Percentiles rank a stretch among this genome's conserved stretches.
These are phyloP conservation scores for Paramecium pentaurelia DNA, from an alignment of 73 alveolate genomes.

Conservation along the genomic window DNA sequence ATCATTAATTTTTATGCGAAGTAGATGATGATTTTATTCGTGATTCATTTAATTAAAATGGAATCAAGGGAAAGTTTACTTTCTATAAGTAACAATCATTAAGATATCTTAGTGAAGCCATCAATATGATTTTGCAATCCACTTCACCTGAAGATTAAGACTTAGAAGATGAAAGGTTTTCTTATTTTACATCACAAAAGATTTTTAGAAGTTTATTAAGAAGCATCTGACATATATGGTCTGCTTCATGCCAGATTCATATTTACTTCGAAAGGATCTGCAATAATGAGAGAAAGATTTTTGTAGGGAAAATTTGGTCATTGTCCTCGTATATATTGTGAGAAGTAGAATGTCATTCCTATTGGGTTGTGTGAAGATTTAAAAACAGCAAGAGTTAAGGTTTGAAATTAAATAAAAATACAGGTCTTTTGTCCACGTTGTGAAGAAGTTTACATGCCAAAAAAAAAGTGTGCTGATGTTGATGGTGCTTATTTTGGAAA, in stretches of 20 bases:
- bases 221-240: conserved; percentile 87
- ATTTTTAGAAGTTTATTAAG: conserved; percentile 82
- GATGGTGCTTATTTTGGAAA: conserved; percentile 81
- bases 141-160: conserved; percentile 84
- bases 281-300: conserved; percentile 73
- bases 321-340: conserved; percentile 93
- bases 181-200: conserved; percentile 34
- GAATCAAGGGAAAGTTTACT: conserved; percentile 53
- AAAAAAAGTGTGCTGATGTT: conserved; percentile 77
- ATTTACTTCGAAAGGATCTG: conserved; percentile 75
- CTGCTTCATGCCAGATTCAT: conserved; percentile 86
- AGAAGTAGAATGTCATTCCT: conserved; percentile 85
- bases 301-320: conserved; percentile 74
- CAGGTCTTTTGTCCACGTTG: conserved; percentile 85
- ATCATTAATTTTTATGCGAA: conserved; percentile 84
- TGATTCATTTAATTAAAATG: conserved; percentile 76
- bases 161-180: conserved; percentile 74
- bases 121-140: conserved; percentile 83
- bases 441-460: conserved; percentile 93
- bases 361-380: conserved; percentile 84
- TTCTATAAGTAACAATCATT: conserved; percentile 43
- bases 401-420: neutral
- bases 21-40: conserved; percentile 86
- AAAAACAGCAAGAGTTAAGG: conserved; percentile 85
- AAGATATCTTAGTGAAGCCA: conserved; percentile 49